These are phyloP conservation scores for Colletotrichum lini DNA, from an alignment of 2,329 filamentous ascomycete genomes.

Conservation along the genomic window DNA sequence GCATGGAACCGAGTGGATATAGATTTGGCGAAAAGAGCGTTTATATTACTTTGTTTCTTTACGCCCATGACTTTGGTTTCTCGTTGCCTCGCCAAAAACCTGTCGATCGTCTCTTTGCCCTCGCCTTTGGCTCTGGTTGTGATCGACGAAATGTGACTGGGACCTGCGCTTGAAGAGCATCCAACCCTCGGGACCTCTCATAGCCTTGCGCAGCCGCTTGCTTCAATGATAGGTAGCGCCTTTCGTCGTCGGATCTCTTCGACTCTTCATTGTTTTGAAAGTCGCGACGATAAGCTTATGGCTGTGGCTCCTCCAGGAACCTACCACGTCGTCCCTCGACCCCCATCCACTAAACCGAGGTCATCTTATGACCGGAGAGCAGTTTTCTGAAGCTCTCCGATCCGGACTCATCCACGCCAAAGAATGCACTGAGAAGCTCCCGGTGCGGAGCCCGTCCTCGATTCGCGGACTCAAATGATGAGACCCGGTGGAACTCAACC, in stretches of 20 bases:
- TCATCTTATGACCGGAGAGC: not conserved
- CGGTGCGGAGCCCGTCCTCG: not conserved
- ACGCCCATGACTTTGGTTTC: not conserved
- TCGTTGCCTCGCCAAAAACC: not conserved
- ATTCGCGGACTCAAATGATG: not conserved
- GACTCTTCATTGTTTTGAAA: too few species aligned
- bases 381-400: not conserved
- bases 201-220: too few species aligned
- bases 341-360: not conserved
- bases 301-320: not conserved
- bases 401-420: not conserved
- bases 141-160: too few species aligned
- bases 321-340: not conserved
- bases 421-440: not conserved
- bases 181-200: not conserved
- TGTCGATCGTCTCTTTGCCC: too few species aligned
- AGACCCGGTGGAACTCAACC: not conserved
- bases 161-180: not conserved
- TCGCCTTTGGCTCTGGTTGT: not conserved
- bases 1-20: not conserved
- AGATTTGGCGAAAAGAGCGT: not conserved
- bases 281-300: not conserved
- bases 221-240: not conserved
- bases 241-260: not conserved
- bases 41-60: not conserved